Conservation (phyloP, 768 basidiomycete genomes). For the Punctularia strigosozonata region DNA sequence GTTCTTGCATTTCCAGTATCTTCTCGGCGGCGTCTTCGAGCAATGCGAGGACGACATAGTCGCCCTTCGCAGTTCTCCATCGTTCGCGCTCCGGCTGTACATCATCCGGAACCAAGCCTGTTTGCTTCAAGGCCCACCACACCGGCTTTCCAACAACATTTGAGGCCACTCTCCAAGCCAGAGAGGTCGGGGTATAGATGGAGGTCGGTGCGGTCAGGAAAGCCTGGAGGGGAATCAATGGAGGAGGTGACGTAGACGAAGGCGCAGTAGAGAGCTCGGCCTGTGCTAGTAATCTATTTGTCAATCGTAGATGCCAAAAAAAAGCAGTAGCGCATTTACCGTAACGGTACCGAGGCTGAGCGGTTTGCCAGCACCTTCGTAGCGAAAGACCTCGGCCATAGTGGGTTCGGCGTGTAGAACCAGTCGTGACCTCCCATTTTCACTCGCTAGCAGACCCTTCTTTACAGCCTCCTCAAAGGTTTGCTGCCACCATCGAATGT, state of each 20-base stretch:
- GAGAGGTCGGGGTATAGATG: conserved; percentile 55
- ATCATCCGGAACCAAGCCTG: conserved; percentile 63
- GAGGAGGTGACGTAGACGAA: too few relatives aligned
- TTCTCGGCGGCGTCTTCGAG: conserved; percentile 57
- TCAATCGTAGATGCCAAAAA: conserved; percentile 12
- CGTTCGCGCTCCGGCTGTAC: conserved; percentile 26
- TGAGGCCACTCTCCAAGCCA: conserved; percentile 58
- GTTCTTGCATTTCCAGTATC: conserved; percentile 32
- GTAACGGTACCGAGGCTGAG: conserved; percentile 59
- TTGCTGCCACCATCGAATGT: conserved; percentile 80
- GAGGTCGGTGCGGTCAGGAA: conserved; percentile 49
- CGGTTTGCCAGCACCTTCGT: conserved; percentile 66
- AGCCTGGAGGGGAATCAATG: conserved; percentile 37
- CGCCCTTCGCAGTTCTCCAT: conserved; percentile 52
- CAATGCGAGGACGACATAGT: conserved; percentile 56
- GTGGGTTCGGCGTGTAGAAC: conserved; percentile 43
- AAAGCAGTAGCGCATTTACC: conserved; percentile 40
- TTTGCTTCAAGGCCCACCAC: conserved; percentile 79
- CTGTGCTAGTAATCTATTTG: conserved; percentile 42
- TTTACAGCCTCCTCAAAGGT: too few relatives aligned
- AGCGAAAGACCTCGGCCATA: conserved; percentile 47
- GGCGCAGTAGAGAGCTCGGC: conserved; percentile 43
- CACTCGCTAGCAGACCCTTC: conserved; percentile 45
- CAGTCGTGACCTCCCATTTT: conserved; percentile 31
- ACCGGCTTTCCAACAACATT: conserved; percentile 68